Evolutionary conservation across 78 protist genomes (phyloP), one percentile per base, ranked within the genome.

Genomic region (Tieghemostelium lacteum): DNA sequence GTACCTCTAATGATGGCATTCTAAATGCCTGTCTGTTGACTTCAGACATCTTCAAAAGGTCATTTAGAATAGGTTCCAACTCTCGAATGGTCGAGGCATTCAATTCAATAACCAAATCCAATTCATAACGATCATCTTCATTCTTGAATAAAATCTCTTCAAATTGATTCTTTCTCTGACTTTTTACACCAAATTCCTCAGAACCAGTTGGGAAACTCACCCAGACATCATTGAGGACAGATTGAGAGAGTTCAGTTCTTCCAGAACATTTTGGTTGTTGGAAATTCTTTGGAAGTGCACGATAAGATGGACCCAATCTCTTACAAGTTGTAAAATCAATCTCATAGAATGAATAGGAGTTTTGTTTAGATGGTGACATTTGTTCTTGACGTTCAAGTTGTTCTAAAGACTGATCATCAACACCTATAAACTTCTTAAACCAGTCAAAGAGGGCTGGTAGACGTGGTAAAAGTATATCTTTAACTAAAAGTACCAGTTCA

Each of bases 81-180:
- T 60, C 85, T 20, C 69, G 55, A 37, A 96, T 65, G 28, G 97
- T 75, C 1, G 93, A 20, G 7, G 67, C 58, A 65, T 89, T 92
- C 49, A 75, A 62, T 73, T 93, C 98, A 58, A 98, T 69, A 17
- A 95, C 61, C 39, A 94, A 54, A 49, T 98, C 99, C 60, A 96
- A 71, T 72, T 97, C 98, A 52, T 52, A 88, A 33, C 96, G 93
- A 75, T 97, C 98, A 75, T 98, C 99, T 58, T 95, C 98, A 61
- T 70, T 93, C 60, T 55, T 72, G 92, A 39, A 95, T 58, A 97
- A 29, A 36, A 52, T 65, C 75, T 97, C 97, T 64, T 96, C 98
- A 55, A 73, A 85, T 62, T 55, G 80, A 55, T 88, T 94, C 89
- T 95, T 87, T 28, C 77, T 36, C 55, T 75, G 62, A 42, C 94